phyloP scores from a whole-genome alignment of 169 alveolate species.

The Theileria orientalis region DNA sequence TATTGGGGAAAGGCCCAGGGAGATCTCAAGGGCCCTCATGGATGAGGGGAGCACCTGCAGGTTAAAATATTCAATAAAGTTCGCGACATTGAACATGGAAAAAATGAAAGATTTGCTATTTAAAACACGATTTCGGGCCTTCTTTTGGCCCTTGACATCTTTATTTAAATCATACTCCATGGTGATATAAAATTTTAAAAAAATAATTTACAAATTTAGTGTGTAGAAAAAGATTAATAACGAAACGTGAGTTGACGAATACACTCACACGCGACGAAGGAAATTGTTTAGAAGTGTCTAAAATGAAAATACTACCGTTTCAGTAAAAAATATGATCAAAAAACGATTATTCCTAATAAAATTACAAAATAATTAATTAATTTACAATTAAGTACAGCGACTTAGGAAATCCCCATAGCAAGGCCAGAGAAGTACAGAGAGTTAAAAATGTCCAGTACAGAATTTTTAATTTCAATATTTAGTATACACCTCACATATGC shows the following conservation, averaged over 20 bases:
- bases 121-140: not conserved
- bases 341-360: not conserved
- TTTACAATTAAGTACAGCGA: not conserved
- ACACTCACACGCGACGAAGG: no score
- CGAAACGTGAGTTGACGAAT: no score
- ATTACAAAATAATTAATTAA: no score
- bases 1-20: slow-evolving; percentile 81
- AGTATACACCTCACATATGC: no score
- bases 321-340: not conserved
- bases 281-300: no score
- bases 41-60: slow-evolving; percentile 87
- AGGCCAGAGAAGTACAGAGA: not conserved
- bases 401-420: not conserved
- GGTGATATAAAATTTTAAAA: not conserved
- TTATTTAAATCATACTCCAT: not conserved
- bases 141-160: not conserved
- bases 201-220: not conserved
- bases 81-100: slow-evolving; percentile 79
- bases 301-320: not conserved
- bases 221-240: not conserved
- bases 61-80: slow-evolving; percentile 87
- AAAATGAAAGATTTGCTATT: not conserved
- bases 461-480: no score
- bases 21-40: slow-evolving; percentile 85
- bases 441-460: not conserved